phyloP scores from a whole-genome alignment of 768 basidiomycete genomes.

The Xerocomus spinulosus region DNA sequence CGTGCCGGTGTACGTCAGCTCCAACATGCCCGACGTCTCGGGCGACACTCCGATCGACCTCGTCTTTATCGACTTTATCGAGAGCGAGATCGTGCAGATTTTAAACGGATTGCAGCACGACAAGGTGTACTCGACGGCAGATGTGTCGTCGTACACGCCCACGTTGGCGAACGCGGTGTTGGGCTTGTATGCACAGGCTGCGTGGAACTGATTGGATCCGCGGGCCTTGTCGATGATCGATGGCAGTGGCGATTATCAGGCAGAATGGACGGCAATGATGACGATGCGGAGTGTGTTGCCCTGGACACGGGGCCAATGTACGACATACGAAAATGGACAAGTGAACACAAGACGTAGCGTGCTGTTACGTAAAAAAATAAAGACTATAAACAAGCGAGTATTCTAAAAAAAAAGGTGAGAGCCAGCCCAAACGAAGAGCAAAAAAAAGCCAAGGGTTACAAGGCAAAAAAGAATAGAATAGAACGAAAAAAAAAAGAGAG shows the following conservation, averaged over 20 bases:
- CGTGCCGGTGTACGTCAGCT: constrained; percentile 56
- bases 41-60: constrained; percentile 58
- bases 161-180: constrained; percentile 37
- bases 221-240: not conserved
- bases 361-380: constrained; percentile 9
- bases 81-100: constrained; percentile 43
- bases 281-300: not conserved
- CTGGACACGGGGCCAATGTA: not conserved
- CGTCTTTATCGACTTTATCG: constrained; percentile 72
- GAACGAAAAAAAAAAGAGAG: not conserved
- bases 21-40: constrained; percentile 46
- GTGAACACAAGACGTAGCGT: not conserved
- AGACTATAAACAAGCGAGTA: too few relatives aligned
- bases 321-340: not conserved
- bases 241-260: not conserved
- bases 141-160: constrained; percentile 53
- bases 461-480: not conserved
- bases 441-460: too few relatives aligned
- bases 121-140: constrained; percentile 45
- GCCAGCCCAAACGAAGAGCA: not conserved
- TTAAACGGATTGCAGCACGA: constrained; percentile 52
- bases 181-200: constrained; percentile 31
- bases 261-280: not conserved
- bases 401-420: constrained; percentile 10
- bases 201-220: not conserved